Evolutionary conservation across 2,329 filamentous ascomycete genomes (phyloP).

Genomic region (Seiridium cupressi): DNA sequence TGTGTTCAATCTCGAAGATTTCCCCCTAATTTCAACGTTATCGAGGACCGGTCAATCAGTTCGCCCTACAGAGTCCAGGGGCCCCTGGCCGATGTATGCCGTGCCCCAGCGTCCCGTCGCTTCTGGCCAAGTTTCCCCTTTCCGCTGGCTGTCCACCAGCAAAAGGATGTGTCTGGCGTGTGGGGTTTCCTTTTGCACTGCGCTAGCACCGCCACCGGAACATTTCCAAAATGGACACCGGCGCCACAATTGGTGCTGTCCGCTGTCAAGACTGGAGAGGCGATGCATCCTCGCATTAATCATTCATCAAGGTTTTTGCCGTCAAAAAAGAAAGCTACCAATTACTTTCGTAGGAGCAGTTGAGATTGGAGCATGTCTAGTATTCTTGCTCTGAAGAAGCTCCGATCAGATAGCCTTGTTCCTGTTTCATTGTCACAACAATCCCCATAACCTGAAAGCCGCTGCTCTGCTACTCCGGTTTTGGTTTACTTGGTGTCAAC

Average conservation of each 20-base stretch:
- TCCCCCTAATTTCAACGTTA: slow-evolving; percentile 15
- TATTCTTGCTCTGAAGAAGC: too few species aligned
- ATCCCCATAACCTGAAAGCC: background rate
- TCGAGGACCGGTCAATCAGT: background rate
- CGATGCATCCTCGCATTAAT: too few species aligned
- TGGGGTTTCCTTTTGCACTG: background rate
- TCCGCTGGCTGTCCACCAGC: background rate
- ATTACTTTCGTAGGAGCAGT: too few species aligned
- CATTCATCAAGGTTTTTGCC: too few species aligned
- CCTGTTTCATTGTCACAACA: too few species aligned
- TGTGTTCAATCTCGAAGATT: slow-evolving; percentile 19
- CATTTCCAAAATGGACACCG: background rate
- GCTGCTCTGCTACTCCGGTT: background rate
- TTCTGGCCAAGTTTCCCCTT: slow-evolving; percentile 6
- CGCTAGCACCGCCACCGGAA: background rate
- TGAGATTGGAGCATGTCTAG: too few species aligned
- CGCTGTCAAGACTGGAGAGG: too few species aligned
- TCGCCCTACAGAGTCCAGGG: background rate
- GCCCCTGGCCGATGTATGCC: background rate
- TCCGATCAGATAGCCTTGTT: too few species aligned
- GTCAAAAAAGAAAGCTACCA: too few species aligned
- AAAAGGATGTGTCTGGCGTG: too few species aligned
- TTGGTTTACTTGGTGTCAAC: background rate
- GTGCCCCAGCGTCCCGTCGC: background rate
- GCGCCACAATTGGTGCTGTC: background rate